Base-by-base conservation (phyloP, 805 yeast species). In the Spathaspora girioi region DNA sequence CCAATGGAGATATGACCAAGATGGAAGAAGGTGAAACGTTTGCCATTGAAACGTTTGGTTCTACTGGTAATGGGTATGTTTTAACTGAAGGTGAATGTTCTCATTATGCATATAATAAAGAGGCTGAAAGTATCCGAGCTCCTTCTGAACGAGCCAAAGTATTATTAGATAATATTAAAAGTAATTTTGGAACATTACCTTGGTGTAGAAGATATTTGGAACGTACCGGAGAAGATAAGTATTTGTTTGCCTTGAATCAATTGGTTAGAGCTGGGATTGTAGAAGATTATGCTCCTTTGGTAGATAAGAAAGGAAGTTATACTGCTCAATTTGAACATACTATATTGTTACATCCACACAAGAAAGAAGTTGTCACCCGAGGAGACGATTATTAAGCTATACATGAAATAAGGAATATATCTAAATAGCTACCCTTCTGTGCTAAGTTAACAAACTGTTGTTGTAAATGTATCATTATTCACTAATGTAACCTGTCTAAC, bases 21-120 rank as follows among this genome's bases (percentile, higher is more conserved):
- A 93, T 94, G 97, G 99, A 94, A 69, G 99, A 94, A 75, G 97
- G 97, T 56, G 99, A 94, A 69, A 86, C 90, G 1, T 93, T 89
- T 76, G 99, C 99, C 54, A 93, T 94, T 64, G 99, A 94, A 73
- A 94, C 99, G 2, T 94, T 94, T 64, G 99, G 99, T 11, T 82
- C 97, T 43, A 94, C 99, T 1, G 99, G 99, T 55, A 81, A 87
- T 53, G 99, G 98, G 38, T 86, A 85, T 60, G 98, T 94, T 35
- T 73, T 85, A 46, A 74, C 83, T 7, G 86, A 83, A 54, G 99
- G 99, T 45, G 99, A 94, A 70, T 87, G 93, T 61, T 91, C 97
- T 12, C 99, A 94, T 71, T 94, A 94, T 65, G 91, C 96, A 31
- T 77, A 81, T 63, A 81, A 75, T 59, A 64, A 69, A 27, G 85